Evolutionary conservation across 192 early-diverging fungal species (phyloP).

Genomic region (Thoreauomyces humboldtii): DNA sequence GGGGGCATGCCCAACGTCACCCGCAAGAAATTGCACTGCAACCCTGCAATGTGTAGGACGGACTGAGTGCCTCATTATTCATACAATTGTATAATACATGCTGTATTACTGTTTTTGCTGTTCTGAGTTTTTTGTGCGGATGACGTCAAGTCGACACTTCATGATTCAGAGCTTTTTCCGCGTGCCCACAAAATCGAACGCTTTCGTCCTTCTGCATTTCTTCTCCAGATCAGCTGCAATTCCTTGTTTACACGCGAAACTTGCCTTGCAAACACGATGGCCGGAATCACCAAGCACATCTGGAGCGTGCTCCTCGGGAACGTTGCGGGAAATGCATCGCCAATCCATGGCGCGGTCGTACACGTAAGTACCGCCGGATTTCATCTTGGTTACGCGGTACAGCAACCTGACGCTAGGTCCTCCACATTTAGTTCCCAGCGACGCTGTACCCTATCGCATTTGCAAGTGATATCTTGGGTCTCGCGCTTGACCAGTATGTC

Average conservation of each 20-base stretch:
- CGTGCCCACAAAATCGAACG: no score
- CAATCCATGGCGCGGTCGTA: constrained; percentile 9
- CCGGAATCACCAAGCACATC: constrained; percentile 17
- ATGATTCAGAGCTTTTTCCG: no score
- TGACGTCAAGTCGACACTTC: no score
- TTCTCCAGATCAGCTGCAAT: no score
- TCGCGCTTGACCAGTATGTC: constrained; percentile 1
- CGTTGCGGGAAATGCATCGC: constrained; percentile 13
- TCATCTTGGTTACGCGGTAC: not conserved
- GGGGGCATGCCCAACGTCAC: no score
- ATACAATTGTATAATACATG: no score
- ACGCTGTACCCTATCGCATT: constrained; percentile 17
- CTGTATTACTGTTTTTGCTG: no score
- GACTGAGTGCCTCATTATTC: no score
- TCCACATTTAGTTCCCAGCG: constrained; percentile 4
- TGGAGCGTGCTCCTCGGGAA: constrained; percentile 22
- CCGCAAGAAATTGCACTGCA: constrained; percentile 9
- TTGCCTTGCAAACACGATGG: no score
- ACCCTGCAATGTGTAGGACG: constrained; percentile 25
- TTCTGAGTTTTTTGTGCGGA: no score
- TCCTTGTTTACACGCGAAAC: no score
- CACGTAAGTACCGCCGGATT: not conserved
- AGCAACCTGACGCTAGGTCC: not conserved
- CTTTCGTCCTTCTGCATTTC: no score
- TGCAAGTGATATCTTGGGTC: constrained; percentile 12